A percentile compares a stretch with the other conserved stretches of the same genome.
phyloP scores from a whole-genome alignment of 352 stramenopile genomes.

The Blastocystis sp. region DNA sequence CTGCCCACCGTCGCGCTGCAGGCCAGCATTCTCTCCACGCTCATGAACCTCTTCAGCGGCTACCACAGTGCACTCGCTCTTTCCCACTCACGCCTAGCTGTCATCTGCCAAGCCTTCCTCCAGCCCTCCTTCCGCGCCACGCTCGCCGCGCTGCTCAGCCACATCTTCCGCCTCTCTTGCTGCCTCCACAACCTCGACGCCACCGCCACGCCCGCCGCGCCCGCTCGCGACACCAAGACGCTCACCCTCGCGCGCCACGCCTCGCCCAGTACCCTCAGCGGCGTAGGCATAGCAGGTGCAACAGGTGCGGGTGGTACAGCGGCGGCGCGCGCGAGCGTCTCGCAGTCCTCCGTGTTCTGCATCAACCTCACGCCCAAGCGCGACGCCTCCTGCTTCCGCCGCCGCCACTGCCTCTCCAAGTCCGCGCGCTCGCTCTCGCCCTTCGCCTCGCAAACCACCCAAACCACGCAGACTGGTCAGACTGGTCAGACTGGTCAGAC shows the following conservation, averaged over 20 bases:
- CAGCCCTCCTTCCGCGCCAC: background rate
- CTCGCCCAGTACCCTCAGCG: background rate
- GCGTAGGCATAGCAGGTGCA: too few species aligned
- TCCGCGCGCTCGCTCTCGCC: background rate
- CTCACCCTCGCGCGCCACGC: background rate
- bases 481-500: background rate
- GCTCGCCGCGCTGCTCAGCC: background rate
- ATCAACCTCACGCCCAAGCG: background rate
- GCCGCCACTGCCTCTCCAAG: background rate
- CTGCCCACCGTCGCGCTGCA: background rate
- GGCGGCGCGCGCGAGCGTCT: too few species aligned
- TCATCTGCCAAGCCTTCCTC: background rate
- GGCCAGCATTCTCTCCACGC: background rate
- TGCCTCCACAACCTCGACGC: slow-evolving; percentile 3
- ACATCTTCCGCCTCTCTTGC: slow-evolving; percentile 13
- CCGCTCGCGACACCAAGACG: background rate
- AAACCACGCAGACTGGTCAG: too few species aligned
- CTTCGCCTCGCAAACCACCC: background rate
- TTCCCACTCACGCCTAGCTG: background rate
- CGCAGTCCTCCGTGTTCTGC: background rate
- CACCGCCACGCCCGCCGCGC: background rate
- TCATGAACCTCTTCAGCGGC: slow-evolving; percentile 40
- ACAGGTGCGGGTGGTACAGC: too few species aligned
- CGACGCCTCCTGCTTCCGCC: background rate
- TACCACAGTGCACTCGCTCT: background rate